Conservation (phyloP, 2,329 filamentous ascomycete species). For the Colletotrichum caudatum region DNA sequence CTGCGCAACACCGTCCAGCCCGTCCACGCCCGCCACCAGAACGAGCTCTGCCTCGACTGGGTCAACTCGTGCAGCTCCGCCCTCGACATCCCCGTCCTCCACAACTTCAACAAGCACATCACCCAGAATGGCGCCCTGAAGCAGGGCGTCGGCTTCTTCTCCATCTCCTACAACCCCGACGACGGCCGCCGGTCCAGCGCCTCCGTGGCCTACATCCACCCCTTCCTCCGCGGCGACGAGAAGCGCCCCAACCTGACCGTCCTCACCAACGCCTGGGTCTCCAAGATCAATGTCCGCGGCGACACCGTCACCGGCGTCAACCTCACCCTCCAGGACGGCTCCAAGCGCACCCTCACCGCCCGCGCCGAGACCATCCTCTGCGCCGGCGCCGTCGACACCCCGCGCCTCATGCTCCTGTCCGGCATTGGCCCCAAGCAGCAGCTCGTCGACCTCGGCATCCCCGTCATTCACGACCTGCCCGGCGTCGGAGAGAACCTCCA, state of each 20-base stretch:
- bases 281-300: slow-evolving; percentile 78
- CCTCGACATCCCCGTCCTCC: slow-evolving; percentile 82
- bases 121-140: slow-evolving; percentile 77
- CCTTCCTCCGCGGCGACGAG: slow-evolving; percentile 86
- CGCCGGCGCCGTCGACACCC: slow-evolving; percentile 85
- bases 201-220: slow-evolving; percentile 92
- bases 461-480: slow-evolving; percentile 67
- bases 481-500: slow-evolving; percentile 72
- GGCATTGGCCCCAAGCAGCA: slow-evolving; percentile 68
- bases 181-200: slow-evolving; percentile 86
- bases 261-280: slow-evolving; percentile 89
- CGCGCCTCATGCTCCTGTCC: slow-evolving; percentile 71
- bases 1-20: slow-evolving; percentile 92
- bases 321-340: slow-evolving; percentile 69
- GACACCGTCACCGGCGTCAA: slow-evolving; percentile 80
- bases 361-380: slow-evolving; percentile 78
- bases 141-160: slow-evolving; percentile 89
- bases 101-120: slow-evolving; percentile 91
- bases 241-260: slow-evolving; percentile 86
- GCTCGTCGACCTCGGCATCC: slow-evolving; percentile 65
- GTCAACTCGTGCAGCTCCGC: slow-evolving; percentile 82
- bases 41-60: slow-evolving; percentile 94
- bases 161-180: slow-evolving; percentile 90
- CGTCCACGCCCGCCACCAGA: slow-evolving; percentile 85
- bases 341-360: slow-evolving; percentile 65